phyloP scores from a whole-genome alignment of 768 basidiomycete species.

The Leccinellum rugosiceps region DNA sequence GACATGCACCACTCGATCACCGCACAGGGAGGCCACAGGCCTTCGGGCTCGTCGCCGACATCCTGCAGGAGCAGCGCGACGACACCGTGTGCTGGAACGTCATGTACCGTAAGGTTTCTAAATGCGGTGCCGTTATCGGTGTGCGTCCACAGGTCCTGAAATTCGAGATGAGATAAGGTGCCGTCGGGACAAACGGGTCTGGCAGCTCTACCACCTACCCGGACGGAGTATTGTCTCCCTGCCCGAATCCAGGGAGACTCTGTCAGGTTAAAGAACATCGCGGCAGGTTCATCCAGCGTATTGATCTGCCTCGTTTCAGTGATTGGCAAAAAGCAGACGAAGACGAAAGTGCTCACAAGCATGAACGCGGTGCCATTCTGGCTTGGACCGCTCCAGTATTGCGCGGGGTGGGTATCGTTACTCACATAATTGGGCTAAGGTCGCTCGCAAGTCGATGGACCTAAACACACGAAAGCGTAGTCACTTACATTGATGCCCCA shows the following conservation, averaged over 20 bases:
- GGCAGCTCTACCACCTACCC: conserved; percentile 38
- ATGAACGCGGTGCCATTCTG: conserved; percentile 66
- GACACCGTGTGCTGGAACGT: conserved; percentile 67
- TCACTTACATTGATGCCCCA: conserved; percentile 62
- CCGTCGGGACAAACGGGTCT: not conserved
- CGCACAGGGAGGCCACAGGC: conserved; percentile 54
- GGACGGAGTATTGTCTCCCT: conserved; percentile 60
- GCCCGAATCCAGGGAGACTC: conserved; percentile 72
- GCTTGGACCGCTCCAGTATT: conserved; percentile 67
- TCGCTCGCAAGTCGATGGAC: not conserved
- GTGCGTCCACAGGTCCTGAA: conserved; percentile 70
- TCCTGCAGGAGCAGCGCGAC: conserved; percentile 64
- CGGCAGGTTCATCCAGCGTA: conserved; percentile 50
- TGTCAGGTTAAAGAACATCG: conserved; percentile 60
- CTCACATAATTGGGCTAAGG: conserved; percentile 36
- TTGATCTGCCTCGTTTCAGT: conserved; percentile 46
- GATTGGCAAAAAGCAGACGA: not conserved
- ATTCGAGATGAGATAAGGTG: not conserved
- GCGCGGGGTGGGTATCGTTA: conserved; percentile 53
- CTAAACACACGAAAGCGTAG: not conserved
- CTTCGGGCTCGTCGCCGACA: conserved; percentile 63
- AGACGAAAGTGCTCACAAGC: conserved; percentile 42
- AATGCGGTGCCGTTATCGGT: conserved; percentile 66
- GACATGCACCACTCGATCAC: conserved; percentile 55
- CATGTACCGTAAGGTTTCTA: conserved; percentile 50